Base-by-base conservation (phyloP, 306 rosid genomes). In the Vigna nakashimae region DNA sequence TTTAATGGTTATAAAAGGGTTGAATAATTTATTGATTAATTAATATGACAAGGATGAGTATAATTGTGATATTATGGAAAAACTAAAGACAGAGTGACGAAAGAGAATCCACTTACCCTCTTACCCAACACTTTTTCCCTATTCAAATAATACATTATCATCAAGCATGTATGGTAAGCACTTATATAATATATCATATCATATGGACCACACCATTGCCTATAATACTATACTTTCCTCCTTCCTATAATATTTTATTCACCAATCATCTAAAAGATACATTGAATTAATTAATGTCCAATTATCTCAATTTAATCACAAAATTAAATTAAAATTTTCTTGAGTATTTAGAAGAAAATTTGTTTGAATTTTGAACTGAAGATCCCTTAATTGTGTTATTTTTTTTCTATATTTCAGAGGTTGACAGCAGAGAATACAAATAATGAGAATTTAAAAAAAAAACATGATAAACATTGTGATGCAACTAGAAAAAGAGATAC, bases 101-200 rank as follows among this genome's bases (percentile, higher is more conserved):
- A 30, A 30, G 32, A 53, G 60, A 53, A 53, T 18, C 59, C 3
- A 17, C 69, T 3, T 43, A 16, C 32, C 56, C 83, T 49, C 64
- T 16, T 1, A 14, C 6, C 18, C 3, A 50, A 15, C 51, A 46
- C 16, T 0, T n/a, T 38, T 51, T 51, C 12, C 7, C 14, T 6
- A 4, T 5, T 17, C 53, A 26, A 48, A 42, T 43, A 24, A 73
- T 73, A 42, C 53, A 14, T 69, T 32, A 18, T 50, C 32, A 30
- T 48, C 32, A 13, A 38, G 0, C 15, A 51, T 17, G 0, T 22
- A 34, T 20, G 1, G 24, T 72, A 17, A 12, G 34, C 43, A 71
- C 75, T 34, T 6, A n/a, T 17, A 71, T 32, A 60, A 28, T 3
- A 18, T 55, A 36, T 36, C 42, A 36, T 36, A 36, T 36, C 42